Evolutionary conservation across 2,329 filamentous ascomycete genomes (phyloP).

Genomic region (Aspergillus pseudoglaucus): DNA sequence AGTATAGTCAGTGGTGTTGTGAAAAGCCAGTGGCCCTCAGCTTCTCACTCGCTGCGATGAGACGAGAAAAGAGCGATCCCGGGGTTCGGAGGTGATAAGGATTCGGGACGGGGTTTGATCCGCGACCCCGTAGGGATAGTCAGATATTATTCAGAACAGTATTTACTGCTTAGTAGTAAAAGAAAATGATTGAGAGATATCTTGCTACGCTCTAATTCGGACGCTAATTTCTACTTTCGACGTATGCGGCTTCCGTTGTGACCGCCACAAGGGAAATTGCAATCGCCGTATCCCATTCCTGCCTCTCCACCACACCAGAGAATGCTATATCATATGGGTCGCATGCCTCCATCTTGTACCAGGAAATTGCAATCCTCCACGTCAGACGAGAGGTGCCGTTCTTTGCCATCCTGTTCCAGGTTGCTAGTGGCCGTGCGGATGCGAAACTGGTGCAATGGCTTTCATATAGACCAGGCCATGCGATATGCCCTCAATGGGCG

Average conservation of each 20-base stretch:
- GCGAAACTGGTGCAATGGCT: too few species aligned
- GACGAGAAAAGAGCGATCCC: conserved; percentile 9
- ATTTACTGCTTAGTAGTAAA: neutral
- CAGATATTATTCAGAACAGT: neutral
- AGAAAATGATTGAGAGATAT: neutral
- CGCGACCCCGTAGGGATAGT: neutral
- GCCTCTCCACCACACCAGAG: neutral
- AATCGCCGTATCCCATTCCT: neutral
- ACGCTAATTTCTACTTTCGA: neutral
- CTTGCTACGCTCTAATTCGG: neutral
- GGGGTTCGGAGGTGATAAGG: conserved; percentile 17
- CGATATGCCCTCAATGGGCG: neutral
- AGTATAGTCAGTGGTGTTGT: neutral
- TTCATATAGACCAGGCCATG: too few species aligned
- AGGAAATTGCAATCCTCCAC: neutral
- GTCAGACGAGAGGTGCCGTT: neutral
- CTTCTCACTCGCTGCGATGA: neutral
- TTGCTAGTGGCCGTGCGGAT: too few species aligned
- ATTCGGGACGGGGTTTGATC: conserved; percentile 18
- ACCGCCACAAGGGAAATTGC: neutral
- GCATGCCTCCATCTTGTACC: too few species aligned
- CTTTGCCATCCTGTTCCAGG: too few species aligned
- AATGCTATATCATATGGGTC: neutral
- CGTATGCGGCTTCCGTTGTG: neutral
- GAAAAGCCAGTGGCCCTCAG: neutral